Conservation (phyloP, 179 eudicot species). For the Silene vulgaris region DNA sequence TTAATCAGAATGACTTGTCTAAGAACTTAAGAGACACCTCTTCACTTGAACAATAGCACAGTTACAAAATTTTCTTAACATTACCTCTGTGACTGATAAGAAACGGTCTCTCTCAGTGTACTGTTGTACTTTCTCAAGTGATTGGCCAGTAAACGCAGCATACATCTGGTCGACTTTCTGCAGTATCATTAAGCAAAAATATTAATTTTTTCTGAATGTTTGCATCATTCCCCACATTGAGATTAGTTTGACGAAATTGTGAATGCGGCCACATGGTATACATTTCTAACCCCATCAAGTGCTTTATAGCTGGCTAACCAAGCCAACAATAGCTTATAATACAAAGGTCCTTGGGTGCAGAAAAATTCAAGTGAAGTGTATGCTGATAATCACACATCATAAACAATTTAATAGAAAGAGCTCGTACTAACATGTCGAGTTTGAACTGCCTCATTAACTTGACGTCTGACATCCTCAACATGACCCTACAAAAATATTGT, state of each 20-base stretch:
- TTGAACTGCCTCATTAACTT: conserved; percentile 80
- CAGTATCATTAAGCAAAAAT: conserved; percentile 17
- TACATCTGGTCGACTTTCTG: conserved; percentile 91
- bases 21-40: neutral
- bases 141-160: conserved; percentile 79
- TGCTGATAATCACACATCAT: neutral
- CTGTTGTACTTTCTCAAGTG: conserved; percentile 66
- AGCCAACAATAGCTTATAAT: neutral
- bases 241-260: neutral
- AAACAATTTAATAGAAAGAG: conserved; percentile 13
- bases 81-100: conserved; percentile 84
- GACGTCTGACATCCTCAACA: conserved; percentile 65
- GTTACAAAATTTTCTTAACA: neutral
- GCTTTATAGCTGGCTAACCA: neutral
- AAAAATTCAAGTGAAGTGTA: neutral
- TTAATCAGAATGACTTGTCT: neutral
- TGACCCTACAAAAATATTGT: conserved; percentile 51
- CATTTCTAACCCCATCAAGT: neutral
- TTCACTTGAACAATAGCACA: neutral
- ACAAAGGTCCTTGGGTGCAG: too few relatives aligned
- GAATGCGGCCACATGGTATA: neutral
- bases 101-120: conserved; percentile 77
- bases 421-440: conserved; percentile 68
- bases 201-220: neutral
- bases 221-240: neutral